Conservation (phyloP, 1,139 yeast species). For the Kodamaea fungicola region DNA sequence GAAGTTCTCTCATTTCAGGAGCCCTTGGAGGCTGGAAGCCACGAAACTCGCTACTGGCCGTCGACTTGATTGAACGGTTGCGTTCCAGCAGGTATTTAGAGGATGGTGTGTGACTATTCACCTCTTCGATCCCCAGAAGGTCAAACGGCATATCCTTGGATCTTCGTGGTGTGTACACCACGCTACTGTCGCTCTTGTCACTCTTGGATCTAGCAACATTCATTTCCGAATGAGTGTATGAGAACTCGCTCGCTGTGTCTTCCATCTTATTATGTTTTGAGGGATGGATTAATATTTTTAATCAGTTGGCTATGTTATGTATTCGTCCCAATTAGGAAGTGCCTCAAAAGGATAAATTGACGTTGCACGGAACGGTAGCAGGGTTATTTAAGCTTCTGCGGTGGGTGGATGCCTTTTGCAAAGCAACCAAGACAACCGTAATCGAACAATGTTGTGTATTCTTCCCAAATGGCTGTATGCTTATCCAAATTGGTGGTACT, state of each 20-base stretch:
- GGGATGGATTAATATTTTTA: constrained; percentile 1
- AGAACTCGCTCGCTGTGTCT: constrained; percentile 4
- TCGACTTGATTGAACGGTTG: constrained; percentile 1
- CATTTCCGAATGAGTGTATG: constrained; percentile 3
- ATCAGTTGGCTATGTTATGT: constrained; percentile 1
- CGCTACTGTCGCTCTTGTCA: neutral
- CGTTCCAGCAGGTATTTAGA: constrained; percentile 2
- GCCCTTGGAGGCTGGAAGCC: constrained; percentile 2
- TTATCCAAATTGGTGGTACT: no score
- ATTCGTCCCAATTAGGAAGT: neutral
- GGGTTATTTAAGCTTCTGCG: no score
- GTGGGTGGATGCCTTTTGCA: no score
- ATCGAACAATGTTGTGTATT: no score
- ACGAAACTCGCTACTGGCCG: constrained; percentile 4
- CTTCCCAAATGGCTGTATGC: no score
- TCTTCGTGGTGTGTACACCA: no score
- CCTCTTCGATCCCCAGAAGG: neutral
- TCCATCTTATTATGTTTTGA: constrained; percentile 1
- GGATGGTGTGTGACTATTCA: constrained; percentile 1
- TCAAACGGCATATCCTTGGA: no score
- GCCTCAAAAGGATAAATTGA: no score
- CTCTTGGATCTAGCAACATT: neutral
- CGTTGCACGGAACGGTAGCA: no score
- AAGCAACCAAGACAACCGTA: no score
- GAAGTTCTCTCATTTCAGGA: neutral